Conservation (phyloP, 768 basidiomycete genomes). For the Udeniomyces megalosporus region DNA sequence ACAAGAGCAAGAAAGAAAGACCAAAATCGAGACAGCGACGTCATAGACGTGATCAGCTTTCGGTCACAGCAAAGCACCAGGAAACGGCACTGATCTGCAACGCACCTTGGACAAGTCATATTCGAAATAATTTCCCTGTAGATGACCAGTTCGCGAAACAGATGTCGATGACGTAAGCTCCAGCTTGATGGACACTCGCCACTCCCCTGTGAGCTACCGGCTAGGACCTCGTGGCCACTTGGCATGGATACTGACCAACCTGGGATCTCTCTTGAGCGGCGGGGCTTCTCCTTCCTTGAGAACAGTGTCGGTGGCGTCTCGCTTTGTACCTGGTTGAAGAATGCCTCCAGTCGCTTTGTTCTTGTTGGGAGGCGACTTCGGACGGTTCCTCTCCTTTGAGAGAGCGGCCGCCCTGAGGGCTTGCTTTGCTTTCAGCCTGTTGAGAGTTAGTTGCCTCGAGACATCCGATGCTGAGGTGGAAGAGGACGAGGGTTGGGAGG, state of each 20-base stretch:
- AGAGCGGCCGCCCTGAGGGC: conserved; percentile 14
- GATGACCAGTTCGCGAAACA: neutral
- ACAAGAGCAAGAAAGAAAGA: neutral
- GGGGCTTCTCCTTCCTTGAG: neutral
- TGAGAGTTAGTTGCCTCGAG: conserved; percentile 22
- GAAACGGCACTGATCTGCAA: too few relatives aligned
- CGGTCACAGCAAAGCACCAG: too few relatives aligned
- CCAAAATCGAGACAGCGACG: neutral
- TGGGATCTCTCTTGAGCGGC: conserved; percentile 25
- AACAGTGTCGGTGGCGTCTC: conserved; percentile 12
- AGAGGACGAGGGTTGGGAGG: neutral
- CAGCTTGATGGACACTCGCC: too few relatives aligned
- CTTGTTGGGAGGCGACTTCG: conserved; percentile 4
- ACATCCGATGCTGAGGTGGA: neutral
- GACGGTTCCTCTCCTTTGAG: conserved; percentile 11
- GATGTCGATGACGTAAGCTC: neutral
- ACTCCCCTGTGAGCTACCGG: too few relatives aligned
- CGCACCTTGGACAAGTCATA: conserved; percentile 72
- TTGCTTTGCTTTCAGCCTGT: conserved; percentile 26
- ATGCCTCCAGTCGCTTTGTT: neutral
- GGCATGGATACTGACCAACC: conserved; percentile 21
- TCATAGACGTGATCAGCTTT: neutral
- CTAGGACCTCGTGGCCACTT: too few relatives aligned
- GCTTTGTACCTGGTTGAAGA: conserved; percentile 1
- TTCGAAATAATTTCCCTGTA: conserved; percentile 71